Conservation (phyloP, 1,139 yeast species). For the Geotrichum bryndzae region DNA sequence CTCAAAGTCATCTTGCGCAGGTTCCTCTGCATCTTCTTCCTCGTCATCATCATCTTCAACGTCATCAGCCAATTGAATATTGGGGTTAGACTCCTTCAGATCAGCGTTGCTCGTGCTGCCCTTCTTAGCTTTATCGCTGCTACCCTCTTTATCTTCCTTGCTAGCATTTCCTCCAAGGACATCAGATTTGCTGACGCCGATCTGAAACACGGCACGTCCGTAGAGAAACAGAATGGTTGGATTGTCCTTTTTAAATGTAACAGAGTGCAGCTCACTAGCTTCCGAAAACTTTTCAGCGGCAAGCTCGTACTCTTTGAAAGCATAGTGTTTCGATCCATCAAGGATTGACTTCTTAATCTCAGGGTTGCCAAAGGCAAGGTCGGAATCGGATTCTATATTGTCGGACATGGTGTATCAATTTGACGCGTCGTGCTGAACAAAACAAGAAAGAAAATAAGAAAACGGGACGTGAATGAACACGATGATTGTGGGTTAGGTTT, state of each 20-base stretch:
- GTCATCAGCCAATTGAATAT: constrained; percentile 29
- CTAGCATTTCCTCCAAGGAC: constrained; percentile 52
- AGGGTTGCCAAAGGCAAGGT: constrained; percentile 1
- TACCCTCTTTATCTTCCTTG: constrained; percentile 2
- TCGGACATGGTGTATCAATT: neutral
- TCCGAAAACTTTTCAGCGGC: constrained; percentile 71
- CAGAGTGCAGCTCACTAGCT: constrained; percentile 58
- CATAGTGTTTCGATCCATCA: constrained; percentile 57
- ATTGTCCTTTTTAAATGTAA: constrained; percentile 51
- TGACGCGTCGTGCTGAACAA: neutral
- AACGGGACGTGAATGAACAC: neutral
- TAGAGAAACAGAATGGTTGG: constrained; percentile 69
- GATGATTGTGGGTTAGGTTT: neutral
- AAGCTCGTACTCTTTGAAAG: constrained; percentile 55
- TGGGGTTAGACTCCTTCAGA: constrained; percentile 6
- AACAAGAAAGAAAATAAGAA: neutral
- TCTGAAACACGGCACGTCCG: constrained; percentile 74
- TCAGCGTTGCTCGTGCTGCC: constrained; percentile 24
- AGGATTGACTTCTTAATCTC: constrained; percentile 46
- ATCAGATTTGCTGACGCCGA: constrained; percentile 69
- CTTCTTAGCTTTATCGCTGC: constrained; percentile 41
- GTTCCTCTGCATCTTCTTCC: constrained; percentile 38
- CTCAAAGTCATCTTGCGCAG: constrained; percentile 68
- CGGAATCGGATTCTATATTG: neutral
- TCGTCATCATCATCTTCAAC: constrained; percentile 37